Percentiles rank a stretch among this genome's conserved stretches.
phyloP scores from a whole-genome alignment of 805 yeast genomes.

The Monosporozyma unispora region DNA sequence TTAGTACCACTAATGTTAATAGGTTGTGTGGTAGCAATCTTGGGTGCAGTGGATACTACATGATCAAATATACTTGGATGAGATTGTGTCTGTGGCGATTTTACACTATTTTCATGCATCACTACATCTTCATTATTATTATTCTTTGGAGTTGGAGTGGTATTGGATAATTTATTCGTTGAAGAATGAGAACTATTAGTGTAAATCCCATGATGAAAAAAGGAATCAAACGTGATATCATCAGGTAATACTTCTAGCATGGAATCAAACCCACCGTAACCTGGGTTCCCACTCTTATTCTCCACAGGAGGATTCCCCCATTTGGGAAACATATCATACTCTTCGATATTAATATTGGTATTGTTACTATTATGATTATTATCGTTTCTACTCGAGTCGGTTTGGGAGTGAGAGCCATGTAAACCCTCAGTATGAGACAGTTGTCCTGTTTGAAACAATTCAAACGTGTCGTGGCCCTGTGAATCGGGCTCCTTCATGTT shows the following conservation, averaged over 20 bases:
- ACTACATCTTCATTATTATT: not conserved
- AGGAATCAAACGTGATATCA: conserved; percentile 17
- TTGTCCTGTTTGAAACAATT: not conserved
- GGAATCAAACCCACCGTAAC: conserved; percentile 21
- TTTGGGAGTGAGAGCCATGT: not conserved
- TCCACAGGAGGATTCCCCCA: not conserved
- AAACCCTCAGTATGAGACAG: not conserved
- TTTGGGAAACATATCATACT: not conserved
- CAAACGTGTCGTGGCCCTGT: not conserved
- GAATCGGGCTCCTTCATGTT: conserved; percentile 1
- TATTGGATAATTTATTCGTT: not conserved
- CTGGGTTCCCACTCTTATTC: not conserved
- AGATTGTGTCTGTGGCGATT: not conserved
- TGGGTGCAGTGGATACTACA: not conserved
- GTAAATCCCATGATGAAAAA: conserved; percentile 3
- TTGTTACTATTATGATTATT: too few relatives aligned
- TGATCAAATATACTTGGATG: conserved; percentile 6
- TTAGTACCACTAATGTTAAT: conserved; percentile 16
- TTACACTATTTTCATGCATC: not conserved
- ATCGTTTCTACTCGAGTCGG: too few relatives aligned
- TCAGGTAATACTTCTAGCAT: conserved; percentile 31
- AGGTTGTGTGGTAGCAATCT: conserved; percentile 10
- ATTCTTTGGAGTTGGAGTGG: not conserved
- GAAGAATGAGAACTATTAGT: not conserved
- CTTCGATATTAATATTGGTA: too few relatives aligned